Base-by-base conservation (phyloP, 2,329 filamentous ascomycete genomes). In the Aaosphaeria arxii region DNA sequence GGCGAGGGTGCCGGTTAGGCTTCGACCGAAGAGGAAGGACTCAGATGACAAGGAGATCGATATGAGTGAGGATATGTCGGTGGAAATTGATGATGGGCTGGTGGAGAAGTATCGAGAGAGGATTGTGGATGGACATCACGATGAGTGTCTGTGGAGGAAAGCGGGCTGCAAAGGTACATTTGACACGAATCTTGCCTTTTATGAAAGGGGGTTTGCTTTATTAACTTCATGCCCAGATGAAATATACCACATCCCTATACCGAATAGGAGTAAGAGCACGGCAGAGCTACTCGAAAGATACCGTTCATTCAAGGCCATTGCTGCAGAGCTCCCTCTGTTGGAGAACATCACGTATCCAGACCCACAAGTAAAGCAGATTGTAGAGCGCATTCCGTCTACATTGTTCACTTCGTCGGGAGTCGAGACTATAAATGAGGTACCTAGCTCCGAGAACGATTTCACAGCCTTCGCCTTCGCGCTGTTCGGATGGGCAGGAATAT, bases 81-180 rank as follows among this genome's bases (percentile, higher is more conserved):
- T 65, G 32, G 74, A 74, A 4, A 54, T 74, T 67, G 81, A 82
- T 30, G 69, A 85, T 32, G 87, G 83, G 11, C 74, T 97, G 44
- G 85, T 94, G 6, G 82, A 88, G 41, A 86, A 86, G 61, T 96
- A 95, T 64, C 77, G 76, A 24, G 82, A 84, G 44, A 75, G 92
- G 50, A 86, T 96, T 45, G 73, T 88, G 11, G 78, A 83, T 28
- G 87, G 85, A 2, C 92, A 99, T 66, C 80, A 85, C 30, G 85
- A 90, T 45, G 85, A 84, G 52, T 99, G 92, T 64, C 77, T 94
- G 13, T 99, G 92, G 94, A 83, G 84, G 59, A 88, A 84, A 66
- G 84, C 84, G 50, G 91, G 90, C n/a, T 96, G 91, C 66, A 91
- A 95, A 70, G 85, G 87, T 89, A 75, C 51, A 74, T 56, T 24